Conservation (phyloP, 768 basidiomycete species). For the Tephrocybe sp. region DNA sequence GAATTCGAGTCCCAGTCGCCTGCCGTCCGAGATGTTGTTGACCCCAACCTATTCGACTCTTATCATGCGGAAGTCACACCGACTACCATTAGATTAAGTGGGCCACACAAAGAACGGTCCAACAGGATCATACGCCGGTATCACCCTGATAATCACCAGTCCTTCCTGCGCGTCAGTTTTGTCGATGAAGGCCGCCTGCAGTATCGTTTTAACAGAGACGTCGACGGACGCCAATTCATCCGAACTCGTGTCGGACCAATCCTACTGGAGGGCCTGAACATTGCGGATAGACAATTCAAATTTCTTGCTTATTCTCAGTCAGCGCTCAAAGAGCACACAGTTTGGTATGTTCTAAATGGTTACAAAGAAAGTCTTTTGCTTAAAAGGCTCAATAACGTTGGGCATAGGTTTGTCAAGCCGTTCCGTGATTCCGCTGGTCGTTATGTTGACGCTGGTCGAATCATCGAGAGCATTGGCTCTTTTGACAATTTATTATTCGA, state of each 20-base stretch:
- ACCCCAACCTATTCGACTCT: constrained; percentile 37
- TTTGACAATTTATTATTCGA: constrained; percentile 50
- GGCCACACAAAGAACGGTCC: constrained; percentile 56
- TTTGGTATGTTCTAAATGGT: constrained; percentile 36
- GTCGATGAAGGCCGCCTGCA: constrained; percentile 55
- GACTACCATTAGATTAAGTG: constrained; percentile 47
- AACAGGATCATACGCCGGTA: constrained; percentile 62
- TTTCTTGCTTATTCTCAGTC: constrained; percentile 77
- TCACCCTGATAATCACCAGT: constrained; percentile 37
- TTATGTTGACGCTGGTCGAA: constrained; percentile 37
- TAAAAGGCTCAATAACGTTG: neutral
- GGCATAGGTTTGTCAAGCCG: constrained; percentile 57
- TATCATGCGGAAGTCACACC: constrained; percentile 52
- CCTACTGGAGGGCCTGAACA: constrained; percentile 43
- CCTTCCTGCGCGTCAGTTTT: constrained; percentile 63
- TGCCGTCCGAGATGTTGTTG: constrained; percentile 24
- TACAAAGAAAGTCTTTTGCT: neutral
- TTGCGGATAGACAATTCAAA: constrained; percentile 53
- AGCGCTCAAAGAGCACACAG: constrained; percentile 64
- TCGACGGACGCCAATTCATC: constrained; percentile 52
- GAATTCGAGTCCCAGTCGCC: constrained; percentile 22
- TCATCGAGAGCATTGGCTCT: constrained; percentile 53
- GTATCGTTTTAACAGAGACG: constrained; percentile 53
- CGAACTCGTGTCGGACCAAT: constrained; percentile 41
- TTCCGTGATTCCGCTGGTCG: constrained; percentile 36